Percentiles rank a stretch among this genome's conserved stretches.
Evolutionary conservation across 495 filamentous ascomycete genomes (phyloP).

Genomic region (Tuber melanosporum): DNA sequence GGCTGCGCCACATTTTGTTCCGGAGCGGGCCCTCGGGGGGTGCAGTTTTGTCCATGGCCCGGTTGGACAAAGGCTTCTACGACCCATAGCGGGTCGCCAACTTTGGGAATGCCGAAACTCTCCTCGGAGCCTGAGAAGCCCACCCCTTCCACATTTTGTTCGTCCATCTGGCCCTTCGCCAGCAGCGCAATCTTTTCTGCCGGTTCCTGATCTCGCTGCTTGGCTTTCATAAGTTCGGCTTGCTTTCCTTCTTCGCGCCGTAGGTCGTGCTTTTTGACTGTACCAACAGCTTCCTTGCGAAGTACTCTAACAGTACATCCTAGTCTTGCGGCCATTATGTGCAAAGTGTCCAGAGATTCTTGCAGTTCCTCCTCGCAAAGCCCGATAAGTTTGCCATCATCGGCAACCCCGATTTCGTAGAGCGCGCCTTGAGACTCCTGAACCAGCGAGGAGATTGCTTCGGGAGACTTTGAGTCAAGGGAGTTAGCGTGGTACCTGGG

Average conservation of each 20-base stretch:
- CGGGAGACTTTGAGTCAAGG: slow-evolving; percentile 49
- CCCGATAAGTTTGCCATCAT: slow-evolving; percentile 87
- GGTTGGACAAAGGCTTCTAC: slow-evolving; percentile 77
- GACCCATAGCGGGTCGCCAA: slow-evolving; percentile 66
- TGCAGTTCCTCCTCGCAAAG: slow-evolving; percentile 86
- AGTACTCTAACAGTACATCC: slow-evolving; percentile 82
- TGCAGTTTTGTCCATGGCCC: slow-evolving; percentile 30
- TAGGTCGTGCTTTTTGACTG: slow-evolving; percentile 33
- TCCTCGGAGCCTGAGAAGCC: slow-evolving; percentile 29
- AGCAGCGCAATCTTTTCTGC: slow-evolving; percentile 9
- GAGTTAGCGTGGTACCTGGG: slow-evolving; percentile 37
- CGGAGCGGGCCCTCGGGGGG: background rate
- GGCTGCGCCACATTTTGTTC: slow-evolving; percentile 7
- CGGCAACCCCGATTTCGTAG: slow-evolving; percentile 93
- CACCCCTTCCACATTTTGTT: slow-evolving; percentile 14
- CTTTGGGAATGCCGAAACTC: slow-evolving; percentile 37
- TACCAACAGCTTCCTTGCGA: slow-evolving; percentile 76
- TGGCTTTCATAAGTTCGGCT: slow-evolving; percentile 36
- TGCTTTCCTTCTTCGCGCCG: slow-evolving; percentile 30
- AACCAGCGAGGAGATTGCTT: slow-evolving; percentile 65
- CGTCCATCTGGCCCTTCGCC: slow-evolving; percentile 6
- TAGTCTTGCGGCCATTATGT: slow-evolving; percentile 82
- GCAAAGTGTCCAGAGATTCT: slow-evolving; percentile 75
- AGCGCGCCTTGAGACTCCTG: slow-evolving; percentile 89
- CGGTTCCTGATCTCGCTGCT: slow-evolving; percentile 19